Percentiles rank a stretch among this genome's conserved stretches.
Conservation (phyloP, 129 eudicot genomes). For the Erigeron canadensis region DNA sequence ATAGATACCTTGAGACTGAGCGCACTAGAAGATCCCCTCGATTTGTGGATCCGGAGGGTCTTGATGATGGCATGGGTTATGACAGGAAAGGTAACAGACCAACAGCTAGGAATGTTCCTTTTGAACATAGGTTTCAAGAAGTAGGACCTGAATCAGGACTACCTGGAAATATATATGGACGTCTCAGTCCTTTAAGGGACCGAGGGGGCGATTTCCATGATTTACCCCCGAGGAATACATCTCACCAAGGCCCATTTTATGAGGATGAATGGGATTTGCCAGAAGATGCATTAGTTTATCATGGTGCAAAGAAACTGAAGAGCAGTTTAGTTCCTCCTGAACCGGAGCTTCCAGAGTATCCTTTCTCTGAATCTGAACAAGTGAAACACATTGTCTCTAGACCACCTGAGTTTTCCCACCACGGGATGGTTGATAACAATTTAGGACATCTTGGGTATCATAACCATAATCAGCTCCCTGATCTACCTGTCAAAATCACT, state of each 20-base stretch:
- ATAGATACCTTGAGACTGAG: slow-evolving; percentile 49
- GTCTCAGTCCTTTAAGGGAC: slow-evolving; percentile 55
- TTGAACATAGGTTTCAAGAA: slow-evolving; percentile 55
- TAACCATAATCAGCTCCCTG: slow-evolving; percentile 52
- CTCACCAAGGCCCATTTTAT: slow-evolving; percentile 44
- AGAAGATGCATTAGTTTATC: slow-evolving; percentile 59
- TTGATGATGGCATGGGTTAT: slow-evolving; percentile 43
- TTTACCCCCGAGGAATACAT: slow-evolving; percentile 42
- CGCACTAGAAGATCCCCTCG: slow-evolving; percentile 50
- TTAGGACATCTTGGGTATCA: slow-evolving; percentile 41
- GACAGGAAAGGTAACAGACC: slow-evolving; percentile 39
- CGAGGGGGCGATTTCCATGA: slow-evolving; percentile 48
- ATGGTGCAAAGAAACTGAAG: slow-evolving; percentile 68
- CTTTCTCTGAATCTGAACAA: slow-evolving; percentile 58
- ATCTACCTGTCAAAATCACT: slow-evolving; percentile 39
- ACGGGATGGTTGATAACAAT: slow-evolving; percentile 38
- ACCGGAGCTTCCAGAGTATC: slow-evolving; percentile 85
- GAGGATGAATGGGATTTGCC: slow-evolving; percentile 91
- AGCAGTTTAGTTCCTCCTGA: slow-evolving; percentile 45
- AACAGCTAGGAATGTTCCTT: slow-evolving; percentile 34
- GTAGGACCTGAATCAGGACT: slow-evolving; percentile 35
- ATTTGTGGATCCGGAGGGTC: slow-evolving; percentile 41
- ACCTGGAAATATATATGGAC: slow-evolving; percentile 36
- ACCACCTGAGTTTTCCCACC: slow-evolving; percentile 40
- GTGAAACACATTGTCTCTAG: slow-evolving; percentile 43